A percentile compares a stretch with the other conserved stretches of the same genome.
phyloP scores from a whole-genome alignment of 73 alveolate species.

The Paramecium pentaurelia region DNA sequence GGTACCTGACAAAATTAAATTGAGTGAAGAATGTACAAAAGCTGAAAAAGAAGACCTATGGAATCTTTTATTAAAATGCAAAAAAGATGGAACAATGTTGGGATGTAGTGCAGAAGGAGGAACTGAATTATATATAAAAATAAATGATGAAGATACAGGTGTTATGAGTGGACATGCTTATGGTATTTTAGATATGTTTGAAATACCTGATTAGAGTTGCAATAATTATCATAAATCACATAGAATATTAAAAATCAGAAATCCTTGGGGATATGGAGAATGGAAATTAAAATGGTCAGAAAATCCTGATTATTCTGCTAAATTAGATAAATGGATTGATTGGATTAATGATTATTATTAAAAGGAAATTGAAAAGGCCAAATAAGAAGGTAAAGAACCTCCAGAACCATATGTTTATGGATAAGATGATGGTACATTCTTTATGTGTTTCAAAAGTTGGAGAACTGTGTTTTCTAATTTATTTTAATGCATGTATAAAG shows the following conservation, averaged over 20 bases:
- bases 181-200: slow-evolving; percentile 91
- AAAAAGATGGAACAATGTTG: slow-evolving; percentile 82
- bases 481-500: slow-evolving; percentile 43
- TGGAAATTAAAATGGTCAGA: slow-evolving; percentile 98
- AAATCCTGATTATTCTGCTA: slow-evolving; percentile 78
- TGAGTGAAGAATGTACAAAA: slow-evolving; percentile 61
- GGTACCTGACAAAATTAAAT: slow-evolving; percentile 82
- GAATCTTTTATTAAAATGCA: slow-evolving; percentile 53
- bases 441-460: slow-evolving; percentile 91
- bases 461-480: slow-evolving; percentile 72
- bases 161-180: slow-evolving; percentile 96
- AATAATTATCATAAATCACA: slow-evolving; percentile 69
- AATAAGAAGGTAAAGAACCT: slow-evolving; percentile 25
- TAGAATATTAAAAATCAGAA: slow-evolving; percentile 90
- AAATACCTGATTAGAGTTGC: slow-evolving; percentile 56
- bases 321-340: not conserved
- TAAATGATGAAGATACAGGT: slow-evolving; percentile 89
- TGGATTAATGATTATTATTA: slow-evolving; percentile 26
- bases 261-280: slow-evolving; percentile 99
- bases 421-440: slow-evolving; percentile 96
- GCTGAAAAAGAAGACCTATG: slow-evolving; percentile 74
- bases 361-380: slow-evolving; percentile 28
- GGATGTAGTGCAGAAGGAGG: slow-evolving; percentile 89
- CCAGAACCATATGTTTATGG: slow-evolving; percentile 75
- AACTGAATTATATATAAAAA: slow-evolving; percentile 81